Base-by-base conservation (phyloP, 1,284 basidiomycete species). In the Mycena sp. region DNA sequence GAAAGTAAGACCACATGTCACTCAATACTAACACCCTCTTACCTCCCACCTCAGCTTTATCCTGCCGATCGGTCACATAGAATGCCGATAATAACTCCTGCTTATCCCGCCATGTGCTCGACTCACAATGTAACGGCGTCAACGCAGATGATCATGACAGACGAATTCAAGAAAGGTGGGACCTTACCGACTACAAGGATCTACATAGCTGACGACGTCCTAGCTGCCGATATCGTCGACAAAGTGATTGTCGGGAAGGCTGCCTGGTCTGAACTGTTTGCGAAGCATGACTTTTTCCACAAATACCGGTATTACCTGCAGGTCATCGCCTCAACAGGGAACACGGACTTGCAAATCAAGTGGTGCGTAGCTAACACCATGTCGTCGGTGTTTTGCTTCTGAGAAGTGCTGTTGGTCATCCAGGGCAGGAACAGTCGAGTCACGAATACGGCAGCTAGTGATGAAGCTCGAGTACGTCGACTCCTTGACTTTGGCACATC, bases 41-140 rank as follows among this genome's bases (percentile, higher is more conserved):
- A 68, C 61, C 32, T 41, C 29, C 48, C 23, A 30, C 37, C 21
- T 17, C 69, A 96, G 93, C 80, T 99, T 55, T 99, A 99, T 78
- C 94, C 96, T 1, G 87, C 90, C 65, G 98, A 99, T 78, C 87
- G 94, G 65, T 87, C 92, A 35, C 98, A 99, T 80, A 88, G 95
- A 64, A 99, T 99, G 98, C 98, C 98, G n/a, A 99, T 99, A 75
- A 99, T 99, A 73, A 99, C 98, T 1, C 98, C 98, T 5, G 96
- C 98, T 23, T 99, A 99, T 79, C 98, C 98, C 40, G 93, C 96
- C n/a, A 99, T 99, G 97, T 99, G 97, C 77, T 90, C 97, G 32
- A 99, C 98, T 16, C 98, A 99, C 80, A 99, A 99, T 73, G 96
- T 99, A 63, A 96, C 95, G 43, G 87, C 89, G 41, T 98, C 96